These are phyloP conservation scores for Suillus luteus DNA, from an alignment of 768 basidiomycete species.

Conservation along the genomic window DNA sequence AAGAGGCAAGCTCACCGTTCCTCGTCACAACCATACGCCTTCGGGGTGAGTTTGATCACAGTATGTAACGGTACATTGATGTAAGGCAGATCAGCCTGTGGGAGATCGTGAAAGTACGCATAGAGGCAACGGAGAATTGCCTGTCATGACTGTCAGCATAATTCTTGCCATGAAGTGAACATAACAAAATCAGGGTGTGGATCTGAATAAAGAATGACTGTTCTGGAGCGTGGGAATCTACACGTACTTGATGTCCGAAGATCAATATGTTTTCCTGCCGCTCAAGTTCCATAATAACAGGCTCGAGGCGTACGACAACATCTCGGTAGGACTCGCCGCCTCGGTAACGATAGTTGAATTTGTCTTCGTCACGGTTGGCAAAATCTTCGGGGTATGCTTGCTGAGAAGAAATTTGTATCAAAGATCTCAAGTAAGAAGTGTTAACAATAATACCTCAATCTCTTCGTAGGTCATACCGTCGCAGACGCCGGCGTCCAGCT, in stretches of 20 bases:
- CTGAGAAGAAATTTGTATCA: constrained; percentile 40
- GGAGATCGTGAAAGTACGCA: constrained; percentile 93
- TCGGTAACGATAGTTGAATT: constrained; percentile 98
- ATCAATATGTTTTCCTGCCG: constrained; percentile 96
- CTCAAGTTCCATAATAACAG: constrained; percentile 99
- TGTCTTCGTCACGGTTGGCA: constrained; percentile 97
- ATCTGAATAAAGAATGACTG: not conserved
- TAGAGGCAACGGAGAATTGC: constrained; percentile 65
- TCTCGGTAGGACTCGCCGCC: constrained; percentile 98
- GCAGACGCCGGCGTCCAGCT: constrained; percentile 98
- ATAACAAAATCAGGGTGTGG: not conserved
- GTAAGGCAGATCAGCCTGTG: constrained; percentile 94
- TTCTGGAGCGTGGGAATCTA: constrained; percentile 6
- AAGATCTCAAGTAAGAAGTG: not conserved
- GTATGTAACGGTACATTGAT: constrained; percentile 98
- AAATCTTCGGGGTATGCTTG: constrained; percentile 97
- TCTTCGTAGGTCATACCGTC: constrained; percentile 99
- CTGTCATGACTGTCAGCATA: constrained; percentile 13
- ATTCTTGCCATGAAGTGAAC: constrained; percentile 9
- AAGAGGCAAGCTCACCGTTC: constrained; percentile 56
- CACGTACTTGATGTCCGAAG: constrained; percentile 84
- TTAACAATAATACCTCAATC: constrained; percentile 72
- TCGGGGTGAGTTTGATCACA: constrained; percentile 96
- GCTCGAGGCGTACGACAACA: constrained; percentile 92
- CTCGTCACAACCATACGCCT: constrained; percentile 98